phyloP scores from a whole-genome alignment of 768 basidiomycete species.

The Auricularia auricula-judae region DNA sequence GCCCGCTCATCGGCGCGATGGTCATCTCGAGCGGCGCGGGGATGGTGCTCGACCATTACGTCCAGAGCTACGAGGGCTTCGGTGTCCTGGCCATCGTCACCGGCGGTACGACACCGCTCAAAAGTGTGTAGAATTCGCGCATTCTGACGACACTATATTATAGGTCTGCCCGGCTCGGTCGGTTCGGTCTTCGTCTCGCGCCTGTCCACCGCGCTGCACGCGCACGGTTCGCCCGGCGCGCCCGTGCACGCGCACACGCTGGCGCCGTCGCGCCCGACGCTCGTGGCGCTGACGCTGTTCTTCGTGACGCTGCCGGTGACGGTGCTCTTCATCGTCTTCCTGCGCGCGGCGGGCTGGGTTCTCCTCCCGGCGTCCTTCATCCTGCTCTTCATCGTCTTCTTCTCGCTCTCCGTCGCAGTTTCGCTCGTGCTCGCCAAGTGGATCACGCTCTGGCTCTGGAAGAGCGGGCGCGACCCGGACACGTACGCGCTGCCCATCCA shows the following conservation, averaged over 20 bases:
- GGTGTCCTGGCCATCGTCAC: conserved; percentile 81
- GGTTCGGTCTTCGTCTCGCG: conserved; percentile 88
- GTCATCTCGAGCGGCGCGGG: conserved; percentile 79
- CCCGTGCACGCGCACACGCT: conserved; percentile 4
- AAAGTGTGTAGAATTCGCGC: conserved; percentile 12
- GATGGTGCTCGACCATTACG: conserved; percentile 83
- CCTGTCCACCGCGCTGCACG: conserved; percentile 79
- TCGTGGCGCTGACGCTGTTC: conserved; percentile 61
- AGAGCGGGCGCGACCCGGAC: conserved; percentile 70
- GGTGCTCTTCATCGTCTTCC: conserved; percentile 56
- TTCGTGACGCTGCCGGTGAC: conserved; percentile 73
- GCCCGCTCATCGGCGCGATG: conserved; percentile 85
- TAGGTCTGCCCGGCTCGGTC: conserved; percentile 64
- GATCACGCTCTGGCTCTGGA: conserved; percentile 73
- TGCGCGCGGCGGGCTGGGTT: conserved; percentile 68
- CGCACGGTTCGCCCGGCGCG: conserved; percentile 17
- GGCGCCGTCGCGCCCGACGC: conserved; percentile 25
- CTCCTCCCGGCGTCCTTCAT: conserved; percentile 58
- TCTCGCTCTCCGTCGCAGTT: conserved; percentile 58
- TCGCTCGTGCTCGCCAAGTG: conserved; percentile 57
- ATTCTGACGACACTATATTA: conserved; percentile 28
- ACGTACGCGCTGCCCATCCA: conserved; percentile 91
- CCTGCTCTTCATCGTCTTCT: conserved; percentile 54
- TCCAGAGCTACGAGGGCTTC: conserved; percentile 78
- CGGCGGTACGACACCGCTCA: conserved; percentile 35